These are phyloP conservation scores for Pholiota conissans DNA, from an alignment of 768 basidiomycete genomes.

Conservation along the genomic window DNA sequence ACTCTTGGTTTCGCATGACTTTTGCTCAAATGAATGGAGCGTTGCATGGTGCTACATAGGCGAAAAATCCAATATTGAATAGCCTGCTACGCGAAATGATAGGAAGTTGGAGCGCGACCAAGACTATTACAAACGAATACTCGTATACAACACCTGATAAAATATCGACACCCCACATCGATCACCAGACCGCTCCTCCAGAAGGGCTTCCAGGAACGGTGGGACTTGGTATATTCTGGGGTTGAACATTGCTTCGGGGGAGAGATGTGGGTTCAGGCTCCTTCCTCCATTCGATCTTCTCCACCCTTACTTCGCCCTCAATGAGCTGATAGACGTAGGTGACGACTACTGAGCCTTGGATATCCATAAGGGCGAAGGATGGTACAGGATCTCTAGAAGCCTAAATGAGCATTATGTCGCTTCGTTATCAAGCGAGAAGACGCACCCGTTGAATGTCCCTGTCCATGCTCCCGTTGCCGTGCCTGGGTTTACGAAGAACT, in stretches of 20 bases:
- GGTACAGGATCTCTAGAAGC: conserved; percentile 76
- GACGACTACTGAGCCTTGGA: conserved; percentile 95
- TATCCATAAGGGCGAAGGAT: conserved; percentile 96
- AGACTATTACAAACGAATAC: no score
- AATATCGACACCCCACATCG: neutral
- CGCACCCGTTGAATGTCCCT: conserved; percentile 68
- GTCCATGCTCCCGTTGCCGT: conserved; percentile 96
- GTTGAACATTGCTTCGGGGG: conserved; percentile 45
- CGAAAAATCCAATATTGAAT: no score
- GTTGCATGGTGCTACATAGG: no score
- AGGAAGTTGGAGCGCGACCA: no score
- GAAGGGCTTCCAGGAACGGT: conserved; percentile 23
- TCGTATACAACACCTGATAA: neutral
- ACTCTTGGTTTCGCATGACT: no score
- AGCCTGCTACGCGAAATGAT: no score
- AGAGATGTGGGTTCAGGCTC: conserved; percentile 44
- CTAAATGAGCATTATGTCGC: conserved; percentile 1
- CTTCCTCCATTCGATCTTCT: conserved; percentile 85
- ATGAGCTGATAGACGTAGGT: conserved; percentile 97
- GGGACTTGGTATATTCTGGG: conserved; percentile 51
- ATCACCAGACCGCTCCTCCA: conserved; percentile 24
- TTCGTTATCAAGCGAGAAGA: conserved; percentile 5
- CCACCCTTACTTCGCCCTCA: conserved; percentile 90
- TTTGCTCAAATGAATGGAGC: no score
- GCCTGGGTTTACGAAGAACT: conserved; percentile 96